Evolutionary conservation across 129 eudicot species (phyloP).

Genomic region (Dittrichia graveolens): DNA sequence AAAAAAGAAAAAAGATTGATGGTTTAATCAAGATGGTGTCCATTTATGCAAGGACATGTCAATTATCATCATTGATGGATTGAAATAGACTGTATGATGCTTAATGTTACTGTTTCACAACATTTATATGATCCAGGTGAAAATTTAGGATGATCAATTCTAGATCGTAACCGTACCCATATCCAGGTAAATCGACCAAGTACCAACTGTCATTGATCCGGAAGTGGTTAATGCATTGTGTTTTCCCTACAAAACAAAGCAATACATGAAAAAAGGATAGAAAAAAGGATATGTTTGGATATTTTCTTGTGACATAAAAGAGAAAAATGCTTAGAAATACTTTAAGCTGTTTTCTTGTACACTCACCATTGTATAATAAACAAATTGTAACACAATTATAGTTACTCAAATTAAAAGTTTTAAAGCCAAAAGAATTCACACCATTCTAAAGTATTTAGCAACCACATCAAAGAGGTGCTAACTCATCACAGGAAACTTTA

Average conservation of each 20-base stretch:
- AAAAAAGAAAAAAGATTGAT: neutral
- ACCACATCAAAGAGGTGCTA: neutral
- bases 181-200: constrained; percentile 95
- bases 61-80: neutral
- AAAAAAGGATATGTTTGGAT: too few relatives aligned
- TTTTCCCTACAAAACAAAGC: constrained; percentile 68
- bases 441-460: neutral
- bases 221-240: constrained; percentile 98
- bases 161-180: constrained; percentile 54
- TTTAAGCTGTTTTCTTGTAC: neutral
- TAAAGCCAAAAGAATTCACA: neutral
- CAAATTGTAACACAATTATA: neutral
- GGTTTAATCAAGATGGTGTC: constrained; percentile 1
- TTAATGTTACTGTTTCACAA: neutral
- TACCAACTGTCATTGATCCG: constrained; percentile 92
- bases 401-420: neutral
- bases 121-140: neutral
- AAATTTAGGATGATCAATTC: neutral
- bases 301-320: neutral
- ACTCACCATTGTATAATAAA: neutral
- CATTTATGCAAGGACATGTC: neutral
- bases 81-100: too few relatives aligned
- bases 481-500: neutral
- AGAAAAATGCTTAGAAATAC: neutral
- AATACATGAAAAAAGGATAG: constrained; percentile 5